Conservation (phyloP, 306 rosid genomes). For the Ormosia emarginata region DNA sequence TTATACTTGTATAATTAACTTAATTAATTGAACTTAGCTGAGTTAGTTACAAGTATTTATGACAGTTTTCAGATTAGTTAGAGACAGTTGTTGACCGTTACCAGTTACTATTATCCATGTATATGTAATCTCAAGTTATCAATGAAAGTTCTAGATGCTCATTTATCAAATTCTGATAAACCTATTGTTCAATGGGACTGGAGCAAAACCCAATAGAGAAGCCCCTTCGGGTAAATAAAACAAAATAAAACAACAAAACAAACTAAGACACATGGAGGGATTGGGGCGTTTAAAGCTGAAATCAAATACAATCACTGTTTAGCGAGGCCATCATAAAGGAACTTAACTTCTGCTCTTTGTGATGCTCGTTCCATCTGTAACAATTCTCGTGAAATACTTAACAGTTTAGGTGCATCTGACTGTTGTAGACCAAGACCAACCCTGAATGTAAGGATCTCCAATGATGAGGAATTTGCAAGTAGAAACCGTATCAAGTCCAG, state of each 20-base stretch:
- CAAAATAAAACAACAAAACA: neutral
- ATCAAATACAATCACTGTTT: neutral
- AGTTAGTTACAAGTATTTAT: no score
- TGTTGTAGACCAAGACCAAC: neutral
- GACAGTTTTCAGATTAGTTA: no score
- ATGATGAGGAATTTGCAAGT: constrained; percentile 1
- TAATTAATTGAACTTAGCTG: no score
- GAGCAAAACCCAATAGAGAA: neutral
- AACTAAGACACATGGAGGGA: neutral
- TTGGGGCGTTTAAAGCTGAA: neutral
- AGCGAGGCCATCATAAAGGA: neutral
- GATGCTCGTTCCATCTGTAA: constrained; percentile 8
- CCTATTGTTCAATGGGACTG: neutral
- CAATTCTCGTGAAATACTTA: neutral
- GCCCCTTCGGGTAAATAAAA: neutral
- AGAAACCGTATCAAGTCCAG: neutral
- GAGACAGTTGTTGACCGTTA: no score
- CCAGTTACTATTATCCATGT: no score
- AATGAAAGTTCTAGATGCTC: no score
- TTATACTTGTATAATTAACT: no score
- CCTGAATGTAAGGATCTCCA: neutral
- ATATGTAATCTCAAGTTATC: no score
- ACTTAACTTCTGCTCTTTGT: neutral
- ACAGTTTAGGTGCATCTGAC: neutral
- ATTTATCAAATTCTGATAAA: no score